phyloP scores from a whole-genome alignment of 2,329 filamentous ascomycete genomes.

The Pyricularia grisea region DNA sequence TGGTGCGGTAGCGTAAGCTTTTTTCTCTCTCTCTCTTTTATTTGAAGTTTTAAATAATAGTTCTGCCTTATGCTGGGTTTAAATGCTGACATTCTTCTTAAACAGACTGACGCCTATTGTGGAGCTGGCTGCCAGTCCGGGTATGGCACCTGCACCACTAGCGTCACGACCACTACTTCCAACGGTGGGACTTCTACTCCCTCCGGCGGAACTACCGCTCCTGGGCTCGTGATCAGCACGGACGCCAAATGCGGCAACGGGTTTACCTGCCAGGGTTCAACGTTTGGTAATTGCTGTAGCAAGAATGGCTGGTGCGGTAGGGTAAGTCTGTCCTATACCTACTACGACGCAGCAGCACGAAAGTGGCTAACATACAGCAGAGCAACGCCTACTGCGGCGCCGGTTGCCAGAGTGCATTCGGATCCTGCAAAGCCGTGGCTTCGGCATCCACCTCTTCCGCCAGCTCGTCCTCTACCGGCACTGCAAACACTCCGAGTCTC shows the following conservation, averaged over 20 bases:
- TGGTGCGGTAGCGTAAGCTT: background rate
- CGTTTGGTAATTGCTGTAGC: background rate
- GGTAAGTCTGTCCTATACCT: background rate
- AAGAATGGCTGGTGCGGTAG: background rate
- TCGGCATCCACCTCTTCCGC: background rate
- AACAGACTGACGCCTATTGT: background rate
- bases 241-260: background rate
- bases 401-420: background rate
- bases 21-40: background rate
- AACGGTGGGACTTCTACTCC: background rate
- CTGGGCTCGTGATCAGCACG: background rate
- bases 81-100: background rate
- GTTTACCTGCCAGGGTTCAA: background rate
- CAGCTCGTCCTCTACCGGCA: background rate
- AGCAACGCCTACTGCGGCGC: background rate
- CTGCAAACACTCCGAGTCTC: background rate
- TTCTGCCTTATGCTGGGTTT: too few relatives aligned
- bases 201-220: background rate
- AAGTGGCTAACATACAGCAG: background rate
- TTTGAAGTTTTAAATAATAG: too few relatives aligned
- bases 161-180: background rate
- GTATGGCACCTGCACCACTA: background rate
- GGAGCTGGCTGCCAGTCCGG: background rate
- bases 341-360: background rate
- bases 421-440: background rate